phyloP scores from a whole-genome alignment of 305 asterid genomes.

The Euphrasia arctica region DNA sequence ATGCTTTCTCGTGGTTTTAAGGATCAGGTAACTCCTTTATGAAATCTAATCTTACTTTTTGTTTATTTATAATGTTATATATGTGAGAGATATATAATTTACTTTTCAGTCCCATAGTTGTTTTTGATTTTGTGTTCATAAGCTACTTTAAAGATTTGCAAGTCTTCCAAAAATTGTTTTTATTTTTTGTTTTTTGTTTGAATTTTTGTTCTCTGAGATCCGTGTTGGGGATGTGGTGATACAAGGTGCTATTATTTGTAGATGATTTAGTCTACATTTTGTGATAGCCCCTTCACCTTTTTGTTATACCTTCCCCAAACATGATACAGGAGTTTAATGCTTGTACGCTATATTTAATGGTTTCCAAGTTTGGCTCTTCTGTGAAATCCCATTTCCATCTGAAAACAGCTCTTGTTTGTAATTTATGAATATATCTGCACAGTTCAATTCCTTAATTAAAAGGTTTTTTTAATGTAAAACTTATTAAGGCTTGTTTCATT shows the following conservation, averaged over 20 bases:
- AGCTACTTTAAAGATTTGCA: too few relatives aligned
- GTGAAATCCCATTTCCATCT: slow-evolving; percentile 19
- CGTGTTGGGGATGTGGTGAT: background rate
- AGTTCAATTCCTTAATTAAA: background rate
- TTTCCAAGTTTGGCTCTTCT: slow-evolving; percentile 44
- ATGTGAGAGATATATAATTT: too few relatives aligned
- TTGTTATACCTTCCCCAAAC: slow-evolving; percentile 26
- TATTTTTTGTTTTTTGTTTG: background rate
- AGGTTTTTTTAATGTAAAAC: background rate
- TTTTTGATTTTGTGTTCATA: too few relatives aligned
- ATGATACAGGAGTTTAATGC: slow-evolving; percentile 46
- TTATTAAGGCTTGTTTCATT: too few relatives aligned
- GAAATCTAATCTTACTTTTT: background rate
- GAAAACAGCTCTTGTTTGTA: background rate
- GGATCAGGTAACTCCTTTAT: slow-evolving; percentile 51
- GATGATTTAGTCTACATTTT: slow-evolving; percentile 5
- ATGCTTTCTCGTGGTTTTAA: slow-evolving; percentile 76
- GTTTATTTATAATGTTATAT: background rate
- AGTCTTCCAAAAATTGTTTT: too few relatives aligned
- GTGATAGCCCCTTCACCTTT: slow-evolving; percentile 20
- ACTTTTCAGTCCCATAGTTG: too few relatives aligned
- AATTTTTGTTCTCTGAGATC: background rate
- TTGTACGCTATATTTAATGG: slow-evolving; percentile 29
- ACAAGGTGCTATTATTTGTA: slow-evolving; percentile 17
- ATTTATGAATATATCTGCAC: too few relatives aligned